Conservation (phyloP, 1,284 basidiomycete genomes). For the Dichomitus squalens region DNA sequence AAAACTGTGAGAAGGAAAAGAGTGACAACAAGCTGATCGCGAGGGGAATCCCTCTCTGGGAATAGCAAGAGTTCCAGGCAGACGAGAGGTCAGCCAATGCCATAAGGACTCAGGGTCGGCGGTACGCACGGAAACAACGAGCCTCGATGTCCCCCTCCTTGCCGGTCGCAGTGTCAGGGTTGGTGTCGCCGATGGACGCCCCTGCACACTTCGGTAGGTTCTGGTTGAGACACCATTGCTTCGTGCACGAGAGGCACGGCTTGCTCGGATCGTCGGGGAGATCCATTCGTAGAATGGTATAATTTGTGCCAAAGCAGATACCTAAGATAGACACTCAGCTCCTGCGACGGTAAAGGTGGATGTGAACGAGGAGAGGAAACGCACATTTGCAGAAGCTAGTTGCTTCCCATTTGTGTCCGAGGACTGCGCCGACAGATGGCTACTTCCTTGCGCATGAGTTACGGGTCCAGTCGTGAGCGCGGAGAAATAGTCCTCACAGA, state of each 20-base stretch:
- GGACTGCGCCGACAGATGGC: slow-evolving; percentile 47
- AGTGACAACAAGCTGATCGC: slow-evolving; percentile 90
- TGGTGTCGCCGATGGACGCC: slow-evolving; percentile 82
- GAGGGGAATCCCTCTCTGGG: slow-evolving; percentile 81
- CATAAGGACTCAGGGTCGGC: slow-evolving; percentile 22
- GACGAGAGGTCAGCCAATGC: slow-evolving; percentile 5
- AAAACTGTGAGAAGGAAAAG: slow-evolving; percentile 86
- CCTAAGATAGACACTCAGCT: slow-evolving; percentile 48
- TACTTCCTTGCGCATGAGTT: slow-evolving; percentile 28
- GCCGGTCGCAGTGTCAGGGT: slow-evolving; percentile 93
- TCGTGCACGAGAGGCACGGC: slow-evolving; percentile 91
- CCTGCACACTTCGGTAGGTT: slow-evolving; percentile 86
- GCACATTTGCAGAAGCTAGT: slow-evolving; percentile 84
- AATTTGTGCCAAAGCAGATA: slow-evolving; percentile 89
- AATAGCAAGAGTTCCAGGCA: slow-evolving; percentile 6
- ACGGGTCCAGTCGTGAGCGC: background rate
- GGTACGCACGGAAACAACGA: slow-evolving; percentile 87
- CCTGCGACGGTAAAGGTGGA: background rate
- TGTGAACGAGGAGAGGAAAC: slow-evolving; percentile 23
- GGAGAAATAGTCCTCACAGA: slow-evolving; percentile 12
- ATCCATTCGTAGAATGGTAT: slow-evolving; percentile 83
- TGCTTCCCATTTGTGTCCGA: slow-evolving; percentile 77
- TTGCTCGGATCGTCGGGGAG: slow-evolving; percentile 83
- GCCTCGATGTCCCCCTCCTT: slow-evolving; percentile 96
- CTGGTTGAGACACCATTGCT: slow-evolving; percentile 94